Evolutionary conservation across 768 basidiomycete genomes (phyloP).

Genomic region (Panus rudis): DNA sequence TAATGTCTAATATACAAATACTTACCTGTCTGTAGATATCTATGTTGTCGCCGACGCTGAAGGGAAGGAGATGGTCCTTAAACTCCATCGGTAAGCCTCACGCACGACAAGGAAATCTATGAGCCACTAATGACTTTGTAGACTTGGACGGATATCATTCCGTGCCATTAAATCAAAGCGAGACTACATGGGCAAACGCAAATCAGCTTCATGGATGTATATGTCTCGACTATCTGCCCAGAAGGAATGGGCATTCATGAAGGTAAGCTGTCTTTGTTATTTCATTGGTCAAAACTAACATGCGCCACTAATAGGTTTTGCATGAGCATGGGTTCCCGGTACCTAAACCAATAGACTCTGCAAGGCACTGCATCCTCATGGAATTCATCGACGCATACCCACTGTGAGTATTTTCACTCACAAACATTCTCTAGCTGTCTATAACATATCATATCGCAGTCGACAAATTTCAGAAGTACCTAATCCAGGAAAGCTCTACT

Average conservation of each 20-base stretch:
- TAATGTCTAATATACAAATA: neutral
- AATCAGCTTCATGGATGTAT: slow-evolving; percentile 99
- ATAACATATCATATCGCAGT: slow-evolving; percentile 31
- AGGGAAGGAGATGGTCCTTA: slow-evolving; percentile 83
- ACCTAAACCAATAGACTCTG: slow-evolving; percentile 89
- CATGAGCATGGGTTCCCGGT: slow-evolving; percentile 92
- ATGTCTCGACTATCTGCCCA: slow-evolving; percentile 94
- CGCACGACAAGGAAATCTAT: slow-evolving; percentile 1
- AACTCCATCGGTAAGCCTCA: slow-evolving; percentile 74
- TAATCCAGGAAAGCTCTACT: slow-evolving; percentile 87
- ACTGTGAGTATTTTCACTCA: slow-evolving; percentile 46
- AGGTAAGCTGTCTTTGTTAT: slow-evolving; percentile 40
- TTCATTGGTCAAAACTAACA: slow-evolving; percentile 1
- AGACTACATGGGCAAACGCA: slow-evolving; percentile 93
- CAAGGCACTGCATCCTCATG: slow-evolving; percentile 94
- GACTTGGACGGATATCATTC: slow-evolving; percentile 95
- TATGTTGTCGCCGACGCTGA: slow-evolving; percentile 84
- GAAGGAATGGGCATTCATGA: slow-evolving; percentile 99
- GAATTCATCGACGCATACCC: slow-evolving; percentile 93
- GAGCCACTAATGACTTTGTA: slow-evolving; percentile 24
- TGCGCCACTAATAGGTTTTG: slow-evolving; percentile 56
- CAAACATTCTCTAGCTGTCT: neutral
- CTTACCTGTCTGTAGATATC: slow-evolving; percentile 48
- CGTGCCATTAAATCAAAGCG: slow-evolving; percentile 94
- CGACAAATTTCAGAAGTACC: slow-evolving; percentile 82